Base-by-base conservation (phyloP, 1,139 yeast genomes). In the Saccharomycopsis hybrid region DNA sequence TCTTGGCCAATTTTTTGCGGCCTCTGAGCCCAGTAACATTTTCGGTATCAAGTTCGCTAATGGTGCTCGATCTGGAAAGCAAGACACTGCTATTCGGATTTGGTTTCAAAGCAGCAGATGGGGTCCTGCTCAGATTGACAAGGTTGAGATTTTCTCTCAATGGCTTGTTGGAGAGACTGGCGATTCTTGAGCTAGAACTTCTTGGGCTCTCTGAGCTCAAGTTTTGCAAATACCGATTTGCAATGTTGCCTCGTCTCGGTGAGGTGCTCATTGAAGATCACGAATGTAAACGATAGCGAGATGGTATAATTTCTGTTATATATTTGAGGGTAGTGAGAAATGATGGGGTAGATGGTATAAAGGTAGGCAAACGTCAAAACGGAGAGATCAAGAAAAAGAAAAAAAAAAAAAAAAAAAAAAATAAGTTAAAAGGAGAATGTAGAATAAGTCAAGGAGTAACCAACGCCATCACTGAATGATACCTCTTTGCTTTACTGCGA, bases 1-100 rank as follows among this genome's bases (percentile, higher is more conserved):
- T 38, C 28, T 33, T 51, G n/a, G 48, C 46, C 5, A 52, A 25
- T 31, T 52, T 52, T 31, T 41, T 50, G 24, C 55, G 38, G 5
- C 49, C 49, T 36, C 44, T 50, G 7, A 49, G 11, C 7, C 52
- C 52, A n/a, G 41, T 13, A 11, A 49, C 50, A 33, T 11, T 36
- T 18, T 18, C 18, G 18, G 18, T 18, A 18, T 18, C 18, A 18
- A 18, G 18, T 18, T 18, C 18, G 18, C 18, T 18, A 8, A 18
- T 36, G 5, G 41, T 35, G 25, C 4, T 25, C 11, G 31, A 36
- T 8, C 25, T 8, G n/a, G 41, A 24, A 9, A 39, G 30, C 30
- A 28, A 24, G 7, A n/a, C 42, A 7, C 2, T 43, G 41, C 18
- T 24, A 3, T 27, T 27, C 24, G 28, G 13, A n/a, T 9, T 27